Base-by-base conservation (phyloP, 208 protist genomes). In the Acanthamoeba castellanii region DNA sequence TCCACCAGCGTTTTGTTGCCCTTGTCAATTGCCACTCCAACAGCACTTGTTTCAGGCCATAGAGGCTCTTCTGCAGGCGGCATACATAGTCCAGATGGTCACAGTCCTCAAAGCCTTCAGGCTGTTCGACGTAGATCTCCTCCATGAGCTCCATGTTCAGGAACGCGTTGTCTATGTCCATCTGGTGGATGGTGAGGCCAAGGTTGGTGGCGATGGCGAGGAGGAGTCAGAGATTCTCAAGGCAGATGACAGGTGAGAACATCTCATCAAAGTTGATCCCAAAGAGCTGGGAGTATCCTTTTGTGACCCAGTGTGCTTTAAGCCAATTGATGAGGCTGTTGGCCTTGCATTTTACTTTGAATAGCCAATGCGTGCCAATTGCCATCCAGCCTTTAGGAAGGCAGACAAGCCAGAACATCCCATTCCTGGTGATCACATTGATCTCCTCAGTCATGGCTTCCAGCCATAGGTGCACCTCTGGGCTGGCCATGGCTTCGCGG, bases 81-180 rank as follows among this genome's bases (percentile, higher is more conserved):
- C 64, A 94, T 6, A 82, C 42, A 5, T 61, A 16, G 18, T 45
- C 18, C 0, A 66, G 89, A 22, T 94, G n/a, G 0, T 78, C 25
- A 1, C 4, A 0, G 30, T 93, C 88, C 0, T 61, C 3, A 2
- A 37, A 68, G 18, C 88, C 88, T 55, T 78, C 64, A n/a, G 88
- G 64, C 34, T 93, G 30, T 45, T 93, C 3, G 3, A 78, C 18
- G n/a, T 93, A 93, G 18, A 93, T 45, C 18, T 57, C 66, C 30
- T 93, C 61, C 0, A 0, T 76, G 68, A 93, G 22, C 0, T 25
- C 34, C 7, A 4, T 30, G 0, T 93, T 3, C 0, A 94, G 89
- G 16, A 94, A 82, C 13, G 66, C 66, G 14, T 5, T 45, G 9
- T 93, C 25, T 13, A 93, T 61, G 78, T 93, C 64, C 88, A 93